Base-by-base conservation (phyloP, 2,329 filamentous ascomycete genomes). In the Phialocephala sp. region DNA sequence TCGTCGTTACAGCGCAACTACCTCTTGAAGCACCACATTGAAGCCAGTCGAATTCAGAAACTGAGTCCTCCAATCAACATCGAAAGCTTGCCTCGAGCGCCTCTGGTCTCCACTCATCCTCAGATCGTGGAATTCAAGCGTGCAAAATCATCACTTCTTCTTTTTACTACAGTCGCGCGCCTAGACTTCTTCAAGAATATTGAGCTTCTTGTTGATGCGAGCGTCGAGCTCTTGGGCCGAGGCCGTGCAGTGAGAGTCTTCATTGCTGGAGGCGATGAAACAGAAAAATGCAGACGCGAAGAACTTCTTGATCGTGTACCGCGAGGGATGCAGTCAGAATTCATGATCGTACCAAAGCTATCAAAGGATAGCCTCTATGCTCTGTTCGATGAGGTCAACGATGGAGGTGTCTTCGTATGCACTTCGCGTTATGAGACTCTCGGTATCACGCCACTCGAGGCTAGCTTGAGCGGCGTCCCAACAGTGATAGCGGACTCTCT, bases 171-270 rank as follows among this genome's bases (percentile, higher is more conserved):
- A 22, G 66, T 68, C n/a, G 66, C 66, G 36, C 63, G 66, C 22
- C 43, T 68, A 22, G 66, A 68, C 43, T 66, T 63, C n/a, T 68
- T 68, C 50, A 68, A 68, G 32, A 68, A 68, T 27, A 39, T 66
- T 32, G 66, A 68, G 36, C 43, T 68, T 35, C 41, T 68, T 32
- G 35, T 68, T 22, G 64, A 68, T 55, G 57, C 66, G 5, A 61
- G 58, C 14, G 54, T 66, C 27, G 57, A 56, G 56, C 66, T 68
- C 32, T 50, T 66, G 15, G 37, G 57, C 11, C 52, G 60, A 24
- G 66, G 64, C 5, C 27, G 32, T 39, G 27, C 41, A 22, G 56
- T 67, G 20, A 56, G 62, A 24, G 50, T 68, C 18, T 59, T 66
- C 59, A 39, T 68, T 35, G 64, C 66, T 14, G 67, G 62, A 8